phyloP scores from a whole-genome alignment of 1,284 basidiomycete species.

The Heliocybe sulcata region DNA sequence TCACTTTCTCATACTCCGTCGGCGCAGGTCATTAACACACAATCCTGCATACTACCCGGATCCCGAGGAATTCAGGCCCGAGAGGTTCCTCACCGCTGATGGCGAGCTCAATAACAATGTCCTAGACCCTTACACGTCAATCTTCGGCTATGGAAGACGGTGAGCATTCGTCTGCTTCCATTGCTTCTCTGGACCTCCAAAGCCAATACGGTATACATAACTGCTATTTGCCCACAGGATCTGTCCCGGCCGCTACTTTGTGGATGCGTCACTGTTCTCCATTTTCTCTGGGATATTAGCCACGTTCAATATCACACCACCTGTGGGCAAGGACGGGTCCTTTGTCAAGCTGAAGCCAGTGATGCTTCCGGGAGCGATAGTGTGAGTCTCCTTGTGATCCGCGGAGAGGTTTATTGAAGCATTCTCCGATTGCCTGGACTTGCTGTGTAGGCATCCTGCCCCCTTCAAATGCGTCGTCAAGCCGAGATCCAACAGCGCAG shows the following conservation, averaged over 20 bases:
- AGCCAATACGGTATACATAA: too few species aligned
- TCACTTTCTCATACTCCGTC: too few species aligned
- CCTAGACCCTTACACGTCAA: not conserved
- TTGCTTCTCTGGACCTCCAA: too few species aligned
- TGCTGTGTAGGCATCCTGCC: conserved; percentile 2
- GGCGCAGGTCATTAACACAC: conserved; percentile 12
- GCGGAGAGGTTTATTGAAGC: too few species aligned
- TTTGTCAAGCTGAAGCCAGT: conserved; percentile 5
- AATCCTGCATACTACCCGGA: conserved; percentile 19
- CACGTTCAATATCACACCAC: conserved; percentile 18
- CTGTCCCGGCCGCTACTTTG: conserved; percentile 31
- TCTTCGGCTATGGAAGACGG: conserved; percentile 2
- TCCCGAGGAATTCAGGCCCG: conserved; percentile 23
- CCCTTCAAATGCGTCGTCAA: conserved; percentile 8
- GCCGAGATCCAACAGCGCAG: conserved; percentile 6
- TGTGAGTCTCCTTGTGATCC: too few species aligned
- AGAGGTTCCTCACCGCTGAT: conserved; percentile 20
- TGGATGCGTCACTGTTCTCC: conserved; percentile 28
- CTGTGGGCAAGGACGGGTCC: not conserved
- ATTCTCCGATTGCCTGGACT: not conserved
- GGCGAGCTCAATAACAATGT: conserved; percentile 18
- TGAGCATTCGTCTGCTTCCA: not conserved
- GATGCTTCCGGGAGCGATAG: conserved; percentile 8
- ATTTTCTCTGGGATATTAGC: conserved; percentile 25
- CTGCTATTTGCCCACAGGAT: conserved; percentile 9